Percentiles rank a stretch among this genome's conserved stretches.
These are phyloP conservation scores for Citrus mangshanensis DNA, from an alignment of 345 rosid species.

Conservation along the genomic window DNA sequence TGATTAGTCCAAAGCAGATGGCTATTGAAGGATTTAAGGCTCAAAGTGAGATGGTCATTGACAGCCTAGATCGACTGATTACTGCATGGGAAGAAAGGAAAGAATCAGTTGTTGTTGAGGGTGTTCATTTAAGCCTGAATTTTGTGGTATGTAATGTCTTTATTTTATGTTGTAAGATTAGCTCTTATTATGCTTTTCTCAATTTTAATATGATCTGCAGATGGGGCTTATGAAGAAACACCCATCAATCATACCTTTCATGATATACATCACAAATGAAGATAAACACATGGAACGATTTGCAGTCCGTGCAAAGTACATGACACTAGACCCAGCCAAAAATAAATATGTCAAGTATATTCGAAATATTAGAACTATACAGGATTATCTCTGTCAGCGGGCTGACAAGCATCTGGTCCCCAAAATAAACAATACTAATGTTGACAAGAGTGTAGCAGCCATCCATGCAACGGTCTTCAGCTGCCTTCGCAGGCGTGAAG, in stretches of 20 bases:
- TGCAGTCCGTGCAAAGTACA: slow-evolving; percentile 99
- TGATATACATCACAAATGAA: slow-evolving; percentile 93
- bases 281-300: slow-evolving; percentile 97
- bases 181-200: slow-evolving; percentile 4
- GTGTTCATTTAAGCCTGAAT: slow-evolving; percentile 97
- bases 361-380: slow-evolving; percentile 89
- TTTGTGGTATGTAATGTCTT: slow-evolving; percentile 68
- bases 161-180: slow-evolving; percentile 6
- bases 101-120: slow-evolving; percentile 97
- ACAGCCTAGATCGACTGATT: slow-evolving; percentile 95
- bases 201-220: slow-evolving; percentile 34
- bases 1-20: slow-evolving; percentile 83
- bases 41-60: slow-evolving; percentile 99
- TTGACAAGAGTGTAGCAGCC: slow-evolving; percentile 93
- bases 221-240: slow-evolving; percentile 99
- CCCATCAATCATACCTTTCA: slow-evolving; percentile 95
- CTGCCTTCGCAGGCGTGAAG: slow-evolving; percentile 86
- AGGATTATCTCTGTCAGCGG: slow-evolving; percentile 85
- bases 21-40: slow-evolving; percentile 97
- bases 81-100: slow-evolving; percentile 97
- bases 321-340: slow-evolving; percentile 95
- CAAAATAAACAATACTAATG: slow-evolving; percentile 94
- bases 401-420: slow-evolving; percentile 99
- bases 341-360: slow-evolving; percentile 96
- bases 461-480: slow-evolving; percentile 97